A percentile compares a stretch with the other conserved stretches of the same genome.
Conservation (phyloP, 163 green algal species). For the Coccomyxa subellipsoidea region DNA sequence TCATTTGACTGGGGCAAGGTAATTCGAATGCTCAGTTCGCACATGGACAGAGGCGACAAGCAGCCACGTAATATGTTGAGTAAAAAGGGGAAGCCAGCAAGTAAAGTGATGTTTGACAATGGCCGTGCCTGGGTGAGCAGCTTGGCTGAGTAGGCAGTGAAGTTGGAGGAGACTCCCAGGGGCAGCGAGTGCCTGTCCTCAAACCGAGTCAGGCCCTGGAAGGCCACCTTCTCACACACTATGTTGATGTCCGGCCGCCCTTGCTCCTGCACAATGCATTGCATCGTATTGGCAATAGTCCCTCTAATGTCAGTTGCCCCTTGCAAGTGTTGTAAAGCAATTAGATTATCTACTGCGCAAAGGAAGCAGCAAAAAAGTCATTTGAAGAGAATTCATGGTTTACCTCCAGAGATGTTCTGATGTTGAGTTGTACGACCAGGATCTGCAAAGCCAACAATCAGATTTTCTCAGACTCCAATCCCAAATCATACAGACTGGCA, state of each 20-base stretch:
- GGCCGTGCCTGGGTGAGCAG: constrained; percentile 30
- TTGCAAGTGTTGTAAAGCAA: background rate
- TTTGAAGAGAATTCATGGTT: too few species aligned
- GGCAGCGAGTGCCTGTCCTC: constrained; percentile 49
- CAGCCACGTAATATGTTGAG: too few species aligned
- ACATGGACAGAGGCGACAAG: too few species aligned
- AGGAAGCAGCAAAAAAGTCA: too few species aligned
- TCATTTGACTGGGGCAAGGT: too few species aligned
- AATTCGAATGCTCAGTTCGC: too few species aligned
- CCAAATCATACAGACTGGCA: too few species aligned
- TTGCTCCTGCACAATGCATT: background rate
- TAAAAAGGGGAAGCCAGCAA: too few species aligned
- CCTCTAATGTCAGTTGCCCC: background rate
- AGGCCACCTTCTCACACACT: constrained; percentile 47
- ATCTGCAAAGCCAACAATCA: background rate
- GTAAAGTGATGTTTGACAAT: too few species aligned
- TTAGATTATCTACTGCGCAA: too few species aligned
- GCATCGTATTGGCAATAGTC: background rate
- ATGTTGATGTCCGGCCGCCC: constrained; percentile 40
- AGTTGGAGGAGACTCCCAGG: constrained; percentile 47
- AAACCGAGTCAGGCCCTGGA: constrained; percentile 39
- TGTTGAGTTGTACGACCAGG: constrained; percentile 3
- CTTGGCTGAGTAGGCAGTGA: constrained; percentile 50
- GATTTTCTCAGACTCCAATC: too few species aligned
- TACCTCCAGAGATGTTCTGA: background rate